A percentile compares a stretch with the other conserved stretches of the same genome.
phyloP scores from a whole-genome alignment of 2,329 filamentous ascomycete genomes.

The Epichloe elymi region DNA sequence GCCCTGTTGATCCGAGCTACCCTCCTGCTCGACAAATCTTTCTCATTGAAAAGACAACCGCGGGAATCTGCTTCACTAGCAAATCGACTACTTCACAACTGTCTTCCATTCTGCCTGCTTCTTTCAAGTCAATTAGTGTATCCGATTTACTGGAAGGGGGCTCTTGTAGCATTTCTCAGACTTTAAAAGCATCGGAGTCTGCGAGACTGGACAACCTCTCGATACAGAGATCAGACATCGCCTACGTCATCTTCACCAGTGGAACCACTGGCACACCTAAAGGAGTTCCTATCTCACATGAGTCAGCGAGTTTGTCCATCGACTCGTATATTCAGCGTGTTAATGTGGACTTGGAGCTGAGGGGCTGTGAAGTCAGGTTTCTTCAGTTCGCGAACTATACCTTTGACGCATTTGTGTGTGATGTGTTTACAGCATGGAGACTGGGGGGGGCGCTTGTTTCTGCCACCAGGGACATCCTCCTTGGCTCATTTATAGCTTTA shows the following conservation, averaged over 20 bases:
- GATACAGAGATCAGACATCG: conserved; percentile 11
- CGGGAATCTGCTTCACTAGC: conserved; percentile 8
- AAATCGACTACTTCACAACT: conserved; percentile 4
- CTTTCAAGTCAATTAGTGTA: conserved; percentile 9
- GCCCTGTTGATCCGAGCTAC: conserved; percentile 25
- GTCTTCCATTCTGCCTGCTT: conserved; percentile 17
- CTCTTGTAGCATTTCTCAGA: background rate
- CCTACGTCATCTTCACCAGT: conserved; percentile 25
- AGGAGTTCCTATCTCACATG: conserved; percentile 23
- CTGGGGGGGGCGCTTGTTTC: conserved; percentile 48
- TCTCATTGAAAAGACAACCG: conserved; percentile 21
- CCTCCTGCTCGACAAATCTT: conserved; percentile 24
- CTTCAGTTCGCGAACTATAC: conserved; percentile 25
- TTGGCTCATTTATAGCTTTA: conserved; percentile 37
- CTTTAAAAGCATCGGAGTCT: background rate
- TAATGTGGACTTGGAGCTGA: background rate
- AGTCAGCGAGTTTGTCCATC: conserved; percentile 19
- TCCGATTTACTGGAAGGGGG: background rate
- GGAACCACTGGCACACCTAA: conserved; percentile 19
- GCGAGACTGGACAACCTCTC: background rate
- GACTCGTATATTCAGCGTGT: background rate
- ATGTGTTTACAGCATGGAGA: conserved; percentile 51
- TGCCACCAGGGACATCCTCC: conserved; percentile 40
- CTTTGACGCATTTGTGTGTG: conserved; percentile 39
- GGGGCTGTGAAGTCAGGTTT: conserved; percentile 16